Conservation (phyloP, 2,329 filamentous ascomycete genomes). For the Bipolaris bicolor region DNA sequence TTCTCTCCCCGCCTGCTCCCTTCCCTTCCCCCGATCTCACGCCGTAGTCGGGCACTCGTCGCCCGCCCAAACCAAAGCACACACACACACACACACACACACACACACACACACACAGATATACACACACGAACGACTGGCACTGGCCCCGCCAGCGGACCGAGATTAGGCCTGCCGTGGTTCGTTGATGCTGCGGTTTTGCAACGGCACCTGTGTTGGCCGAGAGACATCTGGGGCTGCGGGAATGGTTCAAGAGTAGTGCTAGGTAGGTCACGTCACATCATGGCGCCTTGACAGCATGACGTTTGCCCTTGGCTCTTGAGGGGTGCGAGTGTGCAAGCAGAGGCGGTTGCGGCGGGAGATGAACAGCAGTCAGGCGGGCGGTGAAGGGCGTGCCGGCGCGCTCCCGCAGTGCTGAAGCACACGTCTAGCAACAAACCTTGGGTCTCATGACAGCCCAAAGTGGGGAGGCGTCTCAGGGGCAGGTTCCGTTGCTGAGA, state of each 20-base stretch:
- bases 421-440: constrained; percentile 18
- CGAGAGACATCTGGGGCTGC: background rate
- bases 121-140: constrained; percentile 24
- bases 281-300: constrained; percentile 18
- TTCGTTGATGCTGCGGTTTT: constrained; percentile 2
- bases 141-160: constrained; percentile 22
- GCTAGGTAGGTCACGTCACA: constrained; percentile 3
- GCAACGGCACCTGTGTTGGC: background rate
- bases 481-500: constrained; percentile 3
- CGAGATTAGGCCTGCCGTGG: constrained; percentile 42
- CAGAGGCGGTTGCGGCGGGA: constrained; percentile 22
- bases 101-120: constrained; percentile 12
- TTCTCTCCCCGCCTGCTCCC: background rate
- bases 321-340: background rate
- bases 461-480: constrained; percentile 27
- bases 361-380: constrained; percentile 27
- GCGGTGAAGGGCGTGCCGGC: constrained; percentile 25
- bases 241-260: background rate
- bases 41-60: constrained; percentile 18
- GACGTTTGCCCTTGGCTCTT: constrained; percentile 11
- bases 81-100: constrained; percentile 22
- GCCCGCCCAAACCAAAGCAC: constrained; percentile 14
- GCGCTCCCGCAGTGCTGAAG: constrained; percentile 39
- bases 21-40: constrained; percentile 2
- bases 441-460: constrained; percentile 30